These are phyloP conservation scores for Pterocarpus santalinus DNA, from an alignment of 306 rosid genomes.

Conservation along the genomic window DNA sequence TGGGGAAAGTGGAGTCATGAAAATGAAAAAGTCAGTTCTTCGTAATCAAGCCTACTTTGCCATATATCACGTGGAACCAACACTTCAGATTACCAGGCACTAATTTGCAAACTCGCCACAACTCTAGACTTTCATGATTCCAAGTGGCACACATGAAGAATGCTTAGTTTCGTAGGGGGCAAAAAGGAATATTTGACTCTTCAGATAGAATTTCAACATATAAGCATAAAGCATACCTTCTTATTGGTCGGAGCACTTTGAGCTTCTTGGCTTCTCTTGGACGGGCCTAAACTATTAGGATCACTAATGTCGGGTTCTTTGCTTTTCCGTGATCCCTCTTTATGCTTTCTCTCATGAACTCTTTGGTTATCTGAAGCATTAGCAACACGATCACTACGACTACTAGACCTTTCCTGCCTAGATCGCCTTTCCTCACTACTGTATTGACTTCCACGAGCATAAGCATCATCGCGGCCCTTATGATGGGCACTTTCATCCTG, in stretches of 20 bases:
- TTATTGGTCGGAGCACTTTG: conserved; percentile 70
- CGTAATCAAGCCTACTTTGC: conserved; percentile 19
- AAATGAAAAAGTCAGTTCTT: conserved; percentile 33
- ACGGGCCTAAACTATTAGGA: conserved; percentile 57
- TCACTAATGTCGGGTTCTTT: conserved; percentile 74
- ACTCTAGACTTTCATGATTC: conserved; percentile 42
- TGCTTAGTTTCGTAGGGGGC: conserved; percentile 33
- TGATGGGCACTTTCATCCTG: conserved; percentile 75
- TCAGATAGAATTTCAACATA: conserved; percentile 43
- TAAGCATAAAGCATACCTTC: conserved; percentile 78
- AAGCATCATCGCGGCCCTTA: conserved; percentile 79
- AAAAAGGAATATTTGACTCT: conserved; percentile 6
- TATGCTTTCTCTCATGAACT: conserved; percentile 74
- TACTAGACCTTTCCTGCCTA: conserved; percentile 80
- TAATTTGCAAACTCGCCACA: conserved; percentile 34
- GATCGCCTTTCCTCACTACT: conserved; percentile 76
- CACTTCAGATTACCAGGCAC: conserved; percentile 36
- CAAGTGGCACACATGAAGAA: background rate
- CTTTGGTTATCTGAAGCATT: conserved; percentile 74
- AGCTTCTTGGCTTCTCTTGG: conserved; percentile 81
- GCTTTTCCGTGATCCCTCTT: conserved; percentile 77
- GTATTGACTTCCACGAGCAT: conserved; percentile 70
- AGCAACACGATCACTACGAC: conserved; percentile 75
- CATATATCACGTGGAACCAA: conserved; percentile 33
- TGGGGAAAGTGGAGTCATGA: conserved; percentile 21